phyloP scores from a whole-genome alignment of 2,329 filamentous ascomycete genomes.

The Pezicula neosporulosa region DNA sequence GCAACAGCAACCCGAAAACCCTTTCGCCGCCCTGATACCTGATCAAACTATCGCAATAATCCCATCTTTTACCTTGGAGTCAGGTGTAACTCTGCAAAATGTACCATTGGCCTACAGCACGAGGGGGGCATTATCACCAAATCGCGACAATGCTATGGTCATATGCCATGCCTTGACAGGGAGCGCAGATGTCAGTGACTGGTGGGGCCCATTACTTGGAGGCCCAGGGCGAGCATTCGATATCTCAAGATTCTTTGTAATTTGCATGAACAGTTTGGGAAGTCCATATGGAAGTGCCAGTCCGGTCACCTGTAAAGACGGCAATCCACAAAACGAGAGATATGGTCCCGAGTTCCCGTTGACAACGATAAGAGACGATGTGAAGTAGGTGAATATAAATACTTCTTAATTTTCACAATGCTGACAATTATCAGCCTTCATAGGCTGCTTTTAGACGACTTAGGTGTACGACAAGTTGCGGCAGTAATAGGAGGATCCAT shows the following conservation, averaged over 20 bases:
- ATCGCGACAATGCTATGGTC: constrained; percentile 66
- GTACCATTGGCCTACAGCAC: constrained; percentile 67
- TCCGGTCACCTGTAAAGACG: constrained; percentile 84
- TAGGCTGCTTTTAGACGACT: constrained; percentile 73
- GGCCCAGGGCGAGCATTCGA: constrained; percentile 78
- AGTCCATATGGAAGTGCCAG: constrained; percentile 87
- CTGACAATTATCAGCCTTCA: constrained; percentile 57
- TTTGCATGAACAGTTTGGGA: constrained; percentile 82
- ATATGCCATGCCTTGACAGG: constrained; percentile 84
- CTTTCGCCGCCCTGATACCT: constrained; percentile 80
- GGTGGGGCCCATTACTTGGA: constrained; percentile 82
- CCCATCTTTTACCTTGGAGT: constrained; percentile 89
- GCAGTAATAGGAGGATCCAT: constrained; percentile 81
- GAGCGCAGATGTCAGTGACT: constrained; percentile 80
- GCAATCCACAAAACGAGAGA: constrained; percentile 65
- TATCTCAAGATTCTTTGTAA: constrained; percentile 76
- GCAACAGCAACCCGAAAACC: constrained; percentile 78
- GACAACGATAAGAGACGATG: constrained; percentile 93
- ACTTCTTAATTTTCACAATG: constrained; percentile 10
- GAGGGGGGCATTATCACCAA: constrained; percentile 55
- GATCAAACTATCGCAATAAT: constrained; percentile 85
- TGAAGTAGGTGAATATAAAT: constrained; percentile 61
- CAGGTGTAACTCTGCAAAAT: constrained; percentile 79
- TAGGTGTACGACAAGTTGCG: constrained; percentile 75
- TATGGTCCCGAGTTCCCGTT: constrained; percentile 97